Conservation (phyloP, 2,329 filamentous ascomycete species). For the Parastagonospora nodorum region DNA sequence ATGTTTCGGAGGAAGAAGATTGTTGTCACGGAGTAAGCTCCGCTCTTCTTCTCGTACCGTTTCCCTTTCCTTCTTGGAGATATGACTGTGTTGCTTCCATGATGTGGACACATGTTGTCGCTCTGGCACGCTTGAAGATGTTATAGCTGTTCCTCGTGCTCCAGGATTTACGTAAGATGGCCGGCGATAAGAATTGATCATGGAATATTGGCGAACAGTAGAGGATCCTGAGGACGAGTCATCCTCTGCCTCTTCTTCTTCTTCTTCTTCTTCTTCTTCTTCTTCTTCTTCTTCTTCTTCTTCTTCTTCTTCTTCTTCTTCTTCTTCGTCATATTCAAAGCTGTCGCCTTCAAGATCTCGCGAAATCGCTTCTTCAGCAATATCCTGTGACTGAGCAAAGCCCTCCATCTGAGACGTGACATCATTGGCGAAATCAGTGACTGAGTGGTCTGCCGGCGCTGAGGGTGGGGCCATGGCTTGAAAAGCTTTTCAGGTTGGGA, state of each 20-base stretch:
- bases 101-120: constrained; percentile 25
- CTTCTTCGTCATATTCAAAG: no score
- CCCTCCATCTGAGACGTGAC: constrained; percentile 38
- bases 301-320: constrained; percentile 52
- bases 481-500: not conserved
- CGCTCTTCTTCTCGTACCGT: constrained; percentile 62
- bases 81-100: constrained; percentile 45
- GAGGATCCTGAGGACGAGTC: constrained; percentile 53
- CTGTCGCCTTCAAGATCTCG: constrained; percentile 45
- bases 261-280: constrained; percentile 59
- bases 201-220: constrained; percentile 54
- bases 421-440: constrained; percentile 26
- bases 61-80: constrained; percentile 60
- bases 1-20: constrained; percentile 61
- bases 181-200: constrained; percentile 72
- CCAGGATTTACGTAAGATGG: constrained; percentile 78
- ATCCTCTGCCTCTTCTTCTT: constrained; percentile 52
- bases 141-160: constrained; percentile 71
- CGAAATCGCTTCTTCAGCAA: constrained; percentile 47
- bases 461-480: constrained; percentile 23
- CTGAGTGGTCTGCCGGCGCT: constrained; percentile 9
- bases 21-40: constrained; percentile 63
- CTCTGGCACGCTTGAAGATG: constrained; percentile 59
- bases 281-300: constrained; percentile 59
- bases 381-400: constrained; percentile 35